Evolutionary conservation across 1,284 basidiomycete species (phyloP).

Genomic region (Trichosporon asahii): DNA sequence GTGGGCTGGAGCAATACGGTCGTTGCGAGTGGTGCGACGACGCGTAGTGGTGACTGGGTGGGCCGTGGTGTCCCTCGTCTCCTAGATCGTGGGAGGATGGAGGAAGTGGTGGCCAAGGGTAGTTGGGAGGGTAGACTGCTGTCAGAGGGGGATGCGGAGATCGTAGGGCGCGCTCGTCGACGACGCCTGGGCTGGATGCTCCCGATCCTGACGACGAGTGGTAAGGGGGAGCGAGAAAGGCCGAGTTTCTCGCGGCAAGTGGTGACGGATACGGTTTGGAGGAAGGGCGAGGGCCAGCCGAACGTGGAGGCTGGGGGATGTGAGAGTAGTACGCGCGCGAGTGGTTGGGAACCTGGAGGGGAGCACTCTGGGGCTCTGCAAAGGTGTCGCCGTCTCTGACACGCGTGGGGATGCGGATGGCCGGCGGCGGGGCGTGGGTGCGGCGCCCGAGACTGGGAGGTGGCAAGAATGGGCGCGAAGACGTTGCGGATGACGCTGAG

Average conservation of each 20-base stretch:
- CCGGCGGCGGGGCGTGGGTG: constrained; percentile 19
- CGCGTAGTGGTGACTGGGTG: background rate
- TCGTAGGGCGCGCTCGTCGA: constrained; percentile 26
- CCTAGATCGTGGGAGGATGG: constrained; percentile 10
- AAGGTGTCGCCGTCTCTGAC: constrained; percentile 12
- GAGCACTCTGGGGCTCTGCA: constrained; percentile 15
- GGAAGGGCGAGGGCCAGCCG: constrained; percentile 15
- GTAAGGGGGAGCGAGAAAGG: constrained; percentile 13
- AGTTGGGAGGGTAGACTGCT: constrained; percentile 28
- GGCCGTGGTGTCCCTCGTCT: constrained; percentile 4
- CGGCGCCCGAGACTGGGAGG: constrained; percentile 17
- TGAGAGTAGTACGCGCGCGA: constrained; percentile 13
- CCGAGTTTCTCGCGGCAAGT: constrained; percentile 11
- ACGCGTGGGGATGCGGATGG: constrained; percentile 18
- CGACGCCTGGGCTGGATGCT: constrained; percentile 4
- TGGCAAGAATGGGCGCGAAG: constrained; percentile 13
- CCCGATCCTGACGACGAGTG: constrained; percentile 5
- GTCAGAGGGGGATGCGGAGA: constrained; percentile 48
- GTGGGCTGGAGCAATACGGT: constrained; percentile 24
- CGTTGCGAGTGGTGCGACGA: constrained; percentile 12
- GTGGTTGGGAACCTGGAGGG: constrained; percentile 14
- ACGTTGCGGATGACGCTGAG: constrained; percentile 9
- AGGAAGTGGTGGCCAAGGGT: constrained; percentile 24
- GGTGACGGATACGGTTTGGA: constrained; percentile 11
- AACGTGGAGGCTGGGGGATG: constrained; percentile 15